Percentiles rank a stretch among this genome's conserved stretches.
Conservation (phyloP, 108 stramenopile genomes). For the Cylindrotheca closterium region DNA sequence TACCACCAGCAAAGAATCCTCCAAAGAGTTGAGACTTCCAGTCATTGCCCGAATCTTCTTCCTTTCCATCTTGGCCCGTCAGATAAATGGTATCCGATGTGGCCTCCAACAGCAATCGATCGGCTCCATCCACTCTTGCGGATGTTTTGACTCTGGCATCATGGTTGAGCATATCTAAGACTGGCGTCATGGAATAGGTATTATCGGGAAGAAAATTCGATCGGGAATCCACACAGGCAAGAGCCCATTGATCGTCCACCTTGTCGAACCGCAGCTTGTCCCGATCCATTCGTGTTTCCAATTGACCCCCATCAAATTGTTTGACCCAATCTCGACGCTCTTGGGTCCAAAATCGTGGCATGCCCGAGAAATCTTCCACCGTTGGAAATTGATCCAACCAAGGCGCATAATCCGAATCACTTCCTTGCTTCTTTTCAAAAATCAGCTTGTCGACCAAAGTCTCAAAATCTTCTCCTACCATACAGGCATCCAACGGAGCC, state of each 20-base stretch:
- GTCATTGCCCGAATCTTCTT: slow-evolving; percentile 12
- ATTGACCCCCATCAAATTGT: slow-evolving; percentile 55
- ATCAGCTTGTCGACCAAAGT: slow-evolving; percentile 56
- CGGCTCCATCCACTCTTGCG: slow-evolving; percentile 27
- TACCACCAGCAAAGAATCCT: slow-evolving; percentile 1
- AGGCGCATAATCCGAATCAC: slow-evolving; percentile 49
- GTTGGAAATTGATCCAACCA: slow-evolving; percentile 38
- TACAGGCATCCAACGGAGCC: slow-evolving; percentile 61
- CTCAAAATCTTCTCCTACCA: slow-evolving; percentile 51
- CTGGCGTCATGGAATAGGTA: slow-evolving; percentile 65
- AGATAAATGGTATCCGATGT: slow-evolving; percentile 18
- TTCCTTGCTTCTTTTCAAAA: slow-evolving; percentile 52
- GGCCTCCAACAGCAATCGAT: slow-evolving; percentile 34
- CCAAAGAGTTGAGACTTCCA: slow-evolving; percentile 24
- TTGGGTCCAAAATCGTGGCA: slow-evolving; percentile 76
- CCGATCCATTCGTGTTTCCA: slow-evolving; percentile 51
- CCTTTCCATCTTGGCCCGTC: background rate
- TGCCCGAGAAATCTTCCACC: slow-evolving; percentile 28
- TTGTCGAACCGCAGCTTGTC: slow-evolving; percentile 23
- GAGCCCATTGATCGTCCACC: slow-evolving; percentile 61
- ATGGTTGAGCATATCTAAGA: slow-evolving; percentile 83
- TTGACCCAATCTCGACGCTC: slow-evolving; percentile 49
- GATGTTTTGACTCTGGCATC: slow-evolving; percentile 46
- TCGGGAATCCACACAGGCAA: slow-evolving; percentile 76
- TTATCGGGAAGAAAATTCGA: slow-evolving; percentile 68